These are phyloP conservation scores for Dendryphion nanum DNA, from an alignment of 2,329 filamentous ascomycete species.

Conservation along the genomic window DNA sequence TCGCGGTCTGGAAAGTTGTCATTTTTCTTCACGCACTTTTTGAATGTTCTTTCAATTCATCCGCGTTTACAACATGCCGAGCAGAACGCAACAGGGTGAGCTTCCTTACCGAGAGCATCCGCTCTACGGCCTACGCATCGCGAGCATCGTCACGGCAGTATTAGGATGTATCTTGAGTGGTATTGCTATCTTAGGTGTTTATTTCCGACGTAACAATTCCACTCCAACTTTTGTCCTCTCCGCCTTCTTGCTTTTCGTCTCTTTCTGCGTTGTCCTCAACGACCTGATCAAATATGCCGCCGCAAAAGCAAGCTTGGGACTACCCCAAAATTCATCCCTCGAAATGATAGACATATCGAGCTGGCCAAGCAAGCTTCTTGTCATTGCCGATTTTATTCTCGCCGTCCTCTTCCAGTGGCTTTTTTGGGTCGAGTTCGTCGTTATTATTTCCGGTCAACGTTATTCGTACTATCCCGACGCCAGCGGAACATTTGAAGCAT, in stretches of 20 bases:
- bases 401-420: conserved; percentile 9
- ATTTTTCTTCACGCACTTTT: no score
- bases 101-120: conserved; percentile 12
- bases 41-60: conserved; percentile 3
- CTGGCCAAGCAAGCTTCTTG: conserved; percentile 9
- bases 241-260: conserved; percentile 5
- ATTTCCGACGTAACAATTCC: neutral
- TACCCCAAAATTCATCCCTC: neutral
- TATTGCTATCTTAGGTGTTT: neutral
- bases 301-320: neutral
- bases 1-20: no score
- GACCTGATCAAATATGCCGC: conserved; percentile 7
- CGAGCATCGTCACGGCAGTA: conserved; percentile 3
- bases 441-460: conserved; percentile 1
- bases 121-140: conserved; percentile 7
- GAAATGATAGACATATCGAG: no score
- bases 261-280: conserved; percentile 6
- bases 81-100: no score
- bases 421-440: conserved; percentile 7
- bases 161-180: conserved; percentile 8
- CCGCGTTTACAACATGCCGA: conserved; percentile 2
- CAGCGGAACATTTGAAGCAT: conserved; percentile 9
- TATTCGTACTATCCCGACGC: conserved; percentile 1
- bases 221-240: conserved; percentile 2
- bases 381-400: conserved; percentile 9